Evolutionary conservation across 257 asterid species (phyloP).

Genomic region (Coffea eugenioides): DNA sequence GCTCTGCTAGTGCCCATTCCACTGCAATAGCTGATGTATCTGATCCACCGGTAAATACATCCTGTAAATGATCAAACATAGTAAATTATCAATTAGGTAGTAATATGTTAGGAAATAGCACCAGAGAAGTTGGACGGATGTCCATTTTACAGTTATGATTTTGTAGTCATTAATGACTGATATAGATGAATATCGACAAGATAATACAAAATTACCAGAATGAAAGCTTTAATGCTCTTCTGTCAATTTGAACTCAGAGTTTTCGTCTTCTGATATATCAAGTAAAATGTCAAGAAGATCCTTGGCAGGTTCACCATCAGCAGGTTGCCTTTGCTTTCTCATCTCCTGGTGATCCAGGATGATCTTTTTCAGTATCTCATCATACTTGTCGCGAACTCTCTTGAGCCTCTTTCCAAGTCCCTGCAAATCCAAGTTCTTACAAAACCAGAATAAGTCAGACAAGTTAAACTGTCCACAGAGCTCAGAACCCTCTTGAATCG

Average conservation of each 20-base stretch:
- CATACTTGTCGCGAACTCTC: constrained; percentile 48
- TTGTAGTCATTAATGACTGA: not conserved
- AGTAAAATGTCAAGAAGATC: constrained; percentile 65
- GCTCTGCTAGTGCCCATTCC: constrained; percentile 78
- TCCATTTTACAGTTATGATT: not conserved
- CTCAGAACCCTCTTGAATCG: constrained; percentile 50
- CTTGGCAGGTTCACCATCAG: constrained; percentile 25
- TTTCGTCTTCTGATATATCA: constrained; percentile 52
- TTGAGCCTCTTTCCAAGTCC: constrained; percentile 55
- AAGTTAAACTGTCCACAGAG: constrained; percentile 60
- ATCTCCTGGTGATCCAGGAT: constrained; percentile 40
- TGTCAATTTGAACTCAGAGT: constrained; percentile 42
- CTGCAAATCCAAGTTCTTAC: constrained; percentile 66
- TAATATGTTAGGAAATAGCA: not conserved
- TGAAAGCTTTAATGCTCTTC: constrained; percentile 62
- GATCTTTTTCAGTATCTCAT: constrained; percentile 56
- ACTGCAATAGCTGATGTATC: constrained; percentile 71
- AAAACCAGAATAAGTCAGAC: constrained; percentile 61
- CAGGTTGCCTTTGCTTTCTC: constrained; percentile 26
- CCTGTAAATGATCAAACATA: constrained; percentile 29
- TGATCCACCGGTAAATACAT: constrained; percentile 64
- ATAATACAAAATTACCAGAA: constrained; percentile 38
- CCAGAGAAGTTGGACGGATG: not conserved
- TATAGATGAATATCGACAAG: not conserved
- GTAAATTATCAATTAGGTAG: not conserved